phyloP scores from a whole-genome alignment of 352 stramenopile genomes.

The Phytophthora pseudosyringae region DNA sequence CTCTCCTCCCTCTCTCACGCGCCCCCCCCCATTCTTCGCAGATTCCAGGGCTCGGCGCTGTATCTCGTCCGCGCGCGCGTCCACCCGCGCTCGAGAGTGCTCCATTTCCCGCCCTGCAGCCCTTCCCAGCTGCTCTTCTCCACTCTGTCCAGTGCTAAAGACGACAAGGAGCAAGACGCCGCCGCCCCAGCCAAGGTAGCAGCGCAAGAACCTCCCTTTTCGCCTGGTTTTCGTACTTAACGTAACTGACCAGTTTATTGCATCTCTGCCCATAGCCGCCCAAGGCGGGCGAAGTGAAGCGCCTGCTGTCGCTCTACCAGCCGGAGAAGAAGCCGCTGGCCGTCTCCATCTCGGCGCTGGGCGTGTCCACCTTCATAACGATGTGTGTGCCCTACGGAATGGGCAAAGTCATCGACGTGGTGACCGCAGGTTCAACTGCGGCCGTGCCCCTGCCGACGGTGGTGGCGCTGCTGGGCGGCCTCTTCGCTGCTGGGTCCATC shows the following conservation, averaged over 20 bases:
- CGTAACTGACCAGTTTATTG: slow-evolving; percentile 7
- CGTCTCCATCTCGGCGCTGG: slow-evolving; percentile 69
- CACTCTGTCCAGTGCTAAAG: slow-evolving; percentile 16
- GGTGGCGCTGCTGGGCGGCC: slow-evolving; percentile 59
- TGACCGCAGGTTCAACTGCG: slow-evolving; percentile 52
- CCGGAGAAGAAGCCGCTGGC: slow-evolving; percentile 73
- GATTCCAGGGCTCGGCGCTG: slow-evolving; percentile 20
- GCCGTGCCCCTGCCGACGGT: slow-evolving; percentile 53
- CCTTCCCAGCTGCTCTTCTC: slow-evolving; percentile 35
- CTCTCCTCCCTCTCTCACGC: background rate
- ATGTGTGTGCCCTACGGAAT: slow-evolving; percentile 86
- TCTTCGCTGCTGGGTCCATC: slow-evolving; percentile 77
- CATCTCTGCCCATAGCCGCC: slow-evolving; percentile 1
- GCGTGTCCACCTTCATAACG: slow-evolving; percentile 72
- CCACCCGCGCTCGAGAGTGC: background rate
- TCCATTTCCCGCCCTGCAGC: slow-evolving; percentile 1
- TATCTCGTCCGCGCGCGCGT: slow-evolving; percentile 10
- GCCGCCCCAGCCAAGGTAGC: slow-evolving; percentile 11
- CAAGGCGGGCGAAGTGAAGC: slow-evolving; percentile 40
- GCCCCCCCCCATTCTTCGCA: slow-evolving; percentile 3
- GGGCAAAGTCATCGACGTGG: slow-evolving; percentile 82
- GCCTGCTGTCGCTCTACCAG: slow-evolving; percentile 63
- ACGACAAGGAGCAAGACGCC: slow-evolving; percentile 19
- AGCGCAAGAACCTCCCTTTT: background rate
- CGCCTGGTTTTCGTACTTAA: slow-evolving; percentile 8